Conservation (phyloP, 768 basidiomycete species). For the Suillus spraguei region DNA sequence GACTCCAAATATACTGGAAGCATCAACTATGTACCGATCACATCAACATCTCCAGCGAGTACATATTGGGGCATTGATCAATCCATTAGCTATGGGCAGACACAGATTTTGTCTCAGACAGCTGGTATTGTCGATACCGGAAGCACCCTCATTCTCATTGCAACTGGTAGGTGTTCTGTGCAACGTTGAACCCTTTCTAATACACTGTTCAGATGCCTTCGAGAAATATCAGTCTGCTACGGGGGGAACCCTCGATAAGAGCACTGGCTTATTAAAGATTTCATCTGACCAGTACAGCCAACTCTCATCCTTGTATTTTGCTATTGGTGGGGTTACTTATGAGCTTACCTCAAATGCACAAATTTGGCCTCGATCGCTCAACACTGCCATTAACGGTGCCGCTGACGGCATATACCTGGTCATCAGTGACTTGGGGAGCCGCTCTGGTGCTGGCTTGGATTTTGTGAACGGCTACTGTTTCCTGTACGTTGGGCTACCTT, state of each 20-base stretch:
- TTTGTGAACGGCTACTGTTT: conserved; percentile 25
- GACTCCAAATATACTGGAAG: conserved; percentile 13
- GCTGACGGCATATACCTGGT: conserved; percentile 30
- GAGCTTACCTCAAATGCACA: conserved; percentile 29
- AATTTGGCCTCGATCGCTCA: conserved; percentile 34
- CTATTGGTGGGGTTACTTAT: conserved; percentile 23
- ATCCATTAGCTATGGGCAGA: conserved; percentile 28
- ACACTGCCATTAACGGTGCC: conserved; percentile 29
- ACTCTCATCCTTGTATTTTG: conserved; percentile 29
- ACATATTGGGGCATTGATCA: conserved; percentile 35
- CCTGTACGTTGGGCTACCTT: conserved; percentile 41
- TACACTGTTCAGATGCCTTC: conserved; percentile 28
- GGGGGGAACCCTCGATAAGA: conserved; percentile 26
- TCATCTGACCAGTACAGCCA: conserved; percentile 25
- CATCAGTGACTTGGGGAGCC: conserved; percentile 18
- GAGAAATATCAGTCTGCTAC: conserved; percentile 24
- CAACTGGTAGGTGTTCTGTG: conserved; percentile 3
- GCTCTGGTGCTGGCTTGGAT: conserved; percentile 21
- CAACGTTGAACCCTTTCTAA: conserved; percentile 23
- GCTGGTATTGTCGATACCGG: conserved; percentile 32
- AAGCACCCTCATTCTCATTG: conserved; percentile 26
- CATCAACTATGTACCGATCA: conserved; percentile 27
- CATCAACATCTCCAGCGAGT: conserved; percentile 23
- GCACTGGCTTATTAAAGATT: conserved; percentile 32
- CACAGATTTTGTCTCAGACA: conserved; percentile 20